A percentile compares a stretch with the other conserved stretches of the same genome.
These are phyloP conservation scores for Rhipidocladum racemiflorum DNA, from an alignment of 176 grass and related monocot species.

Conservation along the genomic window DNA sequence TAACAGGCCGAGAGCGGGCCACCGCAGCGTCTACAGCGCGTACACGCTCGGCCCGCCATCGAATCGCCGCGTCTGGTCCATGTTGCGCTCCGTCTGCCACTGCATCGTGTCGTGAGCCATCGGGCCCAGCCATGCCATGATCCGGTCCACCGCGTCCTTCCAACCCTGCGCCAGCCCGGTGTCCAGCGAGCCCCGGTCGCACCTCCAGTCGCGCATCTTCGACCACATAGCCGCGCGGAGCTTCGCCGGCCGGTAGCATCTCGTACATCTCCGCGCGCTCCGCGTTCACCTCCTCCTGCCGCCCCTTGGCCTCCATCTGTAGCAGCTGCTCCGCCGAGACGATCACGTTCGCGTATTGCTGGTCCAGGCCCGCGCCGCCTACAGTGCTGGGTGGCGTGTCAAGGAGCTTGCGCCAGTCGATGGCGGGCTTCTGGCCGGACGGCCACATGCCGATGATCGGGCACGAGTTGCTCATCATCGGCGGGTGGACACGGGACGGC, in stretches of 20 bases:
- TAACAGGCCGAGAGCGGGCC: too few species aligned
- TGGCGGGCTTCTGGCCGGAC: neutral
- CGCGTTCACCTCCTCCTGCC: slow-evolving; percentile 52
- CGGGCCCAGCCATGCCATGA: slow-evolving; percentile 79
- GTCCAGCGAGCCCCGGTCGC: slow-evolving; percentile 61
- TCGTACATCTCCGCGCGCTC: slow-evolving; percentile 80
- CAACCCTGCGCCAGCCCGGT: slow-evolving; percentile 64
- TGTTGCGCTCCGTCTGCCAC: slow-evolving; percentile 88
- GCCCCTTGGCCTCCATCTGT: slow-evolving; percentile 51
- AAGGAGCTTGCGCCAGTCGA: slow-evolving; percentile 56
- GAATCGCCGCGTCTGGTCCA: slow-evolving; percentile 72
- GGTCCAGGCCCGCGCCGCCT: slow-evolving; percentile 67
- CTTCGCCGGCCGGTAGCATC: slow-evolving; percentile 76
- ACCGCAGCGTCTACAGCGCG: slow-evolving; percentile 76
- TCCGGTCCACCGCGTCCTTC: slow-evolving; percentile 66
- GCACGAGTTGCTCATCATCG: slow-evolving; percentile 56
- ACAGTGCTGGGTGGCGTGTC: slow-evolving; percentile 48
- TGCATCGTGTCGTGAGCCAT: slow-evolving; percentile 66
- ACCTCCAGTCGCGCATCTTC: slow-evolving; percentile 90
- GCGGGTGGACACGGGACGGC: slow-evolving; percentile 24
- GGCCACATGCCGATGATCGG: slow-evolving; percentile 52
- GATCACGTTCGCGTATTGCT: slow-evolving; percentile 81
- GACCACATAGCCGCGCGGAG: slow-evolving; percentile 60
- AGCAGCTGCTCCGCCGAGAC: slow-evolving; percentile 65
- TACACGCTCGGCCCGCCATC: slow-evolving; percentile 47